Conservation (phyloP, 768 basidiomycete species). For the Myochromella boudieri region DNA sequence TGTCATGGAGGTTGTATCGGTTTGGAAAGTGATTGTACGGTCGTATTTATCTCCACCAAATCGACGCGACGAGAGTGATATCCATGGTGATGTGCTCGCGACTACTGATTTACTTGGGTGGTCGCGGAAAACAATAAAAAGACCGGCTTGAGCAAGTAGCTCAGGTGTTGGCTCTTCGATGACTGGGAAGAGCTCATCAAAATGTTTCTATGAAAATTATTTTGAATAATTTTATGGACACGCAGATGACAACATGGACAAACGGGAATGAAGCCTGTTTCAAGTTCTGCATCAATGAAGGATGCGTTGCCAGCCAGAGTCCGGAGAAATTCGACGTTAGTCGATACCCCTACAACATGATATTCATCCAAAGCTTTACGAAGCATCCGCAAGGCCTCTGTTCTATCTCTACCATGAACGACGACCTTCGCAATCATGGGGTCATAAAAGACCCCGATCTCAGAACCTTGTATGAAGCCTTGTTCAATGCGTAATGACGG, state of each 20-base stretch:
- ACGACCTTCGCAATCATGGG: slow-evolving; percentile 93
- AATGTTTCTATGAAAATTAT: slow-evolving; percentile 65
- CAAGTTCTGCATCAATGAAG: slow-evolving; percentile 79
- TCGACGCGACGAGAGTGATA: slow-evolving; percentile 65
- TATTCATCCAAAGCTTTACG: slow-evolving; percentile 84
- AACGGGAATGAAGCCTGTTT: slow-evolving; percentile 91
- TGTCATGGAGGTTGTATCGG: slow-evolving; percentile 45
- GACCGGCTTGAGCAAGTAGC: slow-evolving; percentile 74
- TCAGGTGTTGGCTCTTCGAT: slow-evolving; percentile 56
- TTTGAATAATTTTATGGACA: not conserved
- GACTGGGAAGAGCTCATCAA: slow-evolving; percentile 76
- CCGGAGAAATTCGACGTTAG: slow-evolving; percentile 88
- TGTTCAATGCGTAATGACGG: slow-evolving; percentile 85
- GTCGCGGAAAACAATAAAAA: slow-evolving; percentile 73
- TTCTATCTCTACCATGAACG: slow-evolving; percentile 81
- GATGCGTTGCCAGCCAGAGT: slow-evolving; percentile 73
- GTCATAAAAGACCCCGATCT: slow-evolving; percentile 88
- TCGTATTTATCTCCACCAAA: slow-evolving; percentile 76
- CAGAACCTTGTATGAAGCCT: slow-evolving; percentile 77
- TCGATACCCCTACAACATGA: slow-evolving; percentile 86
- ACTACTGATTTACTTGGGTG: slow-evolving; percentile 29
- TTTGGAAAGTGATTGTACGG: slow-evolving; percentile 60
- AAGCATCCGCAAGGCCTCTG: slow-evolving; percentile 80
- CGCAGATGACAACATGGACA: too few relatives aligned
- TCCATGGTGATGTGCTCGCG: slow-evolving; percentile 58